Evolutionary conservation across 106 monocot genomes (phyloP).

Genomic region (Dendrobium officinale): DNA sequence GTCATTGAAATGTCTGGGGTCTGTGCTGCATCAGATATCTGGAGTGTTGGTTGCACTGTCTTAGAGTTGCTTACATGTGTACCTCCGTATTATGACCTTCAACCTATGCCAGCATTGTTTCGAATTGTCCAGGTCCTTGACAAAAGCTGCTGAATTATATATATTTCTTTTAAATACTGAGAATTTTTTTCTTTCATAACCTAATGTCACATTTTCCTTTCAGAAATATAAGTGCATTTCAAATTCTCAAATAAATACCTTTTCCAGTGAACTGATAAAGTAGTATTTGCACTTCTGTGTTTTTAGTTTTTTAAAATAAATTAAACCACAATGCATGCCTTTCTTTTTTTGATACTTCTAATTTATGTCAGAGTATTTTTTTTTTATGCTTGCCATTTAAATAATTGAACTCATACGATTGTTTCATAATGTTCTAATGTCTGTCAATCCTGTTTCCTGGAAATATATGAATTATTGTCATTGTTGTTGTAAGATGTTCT

Average conservation of each 20-base stretch:
- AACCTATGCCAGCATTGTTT: constrained; percentile 98
- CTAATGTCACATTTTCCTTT: neutral
- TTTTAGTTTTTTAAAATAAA: neutral
- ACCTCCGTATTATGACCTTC: constrained; percentile 98
- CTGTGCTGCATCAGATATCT: constrained; percentile 97
- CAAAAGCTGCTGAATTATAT: neutral
- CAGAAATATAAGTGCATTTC: neutral
- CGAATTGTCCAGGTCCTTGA: constrained; percentile 87
- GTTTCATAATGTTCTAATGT: neutral
- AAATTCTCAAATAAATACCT: neutral
- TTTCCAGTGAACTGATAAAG: neutral
- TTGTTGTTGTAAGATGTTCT: neutral
- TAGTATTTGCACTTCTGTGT: neutral
- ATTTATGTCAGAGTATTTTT: neutral
- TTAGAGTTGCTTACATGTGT: constrained; percentile 96
- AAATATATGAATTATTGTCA: neutral
- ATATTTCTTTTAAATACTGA: neutral
- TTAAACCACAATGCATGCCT: neutral
- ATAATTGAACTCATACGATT: neutral
- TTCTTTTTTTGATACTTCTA: neutral
- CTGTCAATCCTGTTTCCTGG: neutral
- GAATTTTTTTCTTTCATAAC: neutral
- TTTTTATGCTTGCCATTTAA: neutral
- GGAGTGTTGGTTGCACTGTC: constrained; percentile 99
- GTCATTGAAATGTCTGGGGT: constrained; percentile 99